phyloP scores from a whole-genome alignment of 805 yeast species.

The Blastobotrys americana region DNA sequence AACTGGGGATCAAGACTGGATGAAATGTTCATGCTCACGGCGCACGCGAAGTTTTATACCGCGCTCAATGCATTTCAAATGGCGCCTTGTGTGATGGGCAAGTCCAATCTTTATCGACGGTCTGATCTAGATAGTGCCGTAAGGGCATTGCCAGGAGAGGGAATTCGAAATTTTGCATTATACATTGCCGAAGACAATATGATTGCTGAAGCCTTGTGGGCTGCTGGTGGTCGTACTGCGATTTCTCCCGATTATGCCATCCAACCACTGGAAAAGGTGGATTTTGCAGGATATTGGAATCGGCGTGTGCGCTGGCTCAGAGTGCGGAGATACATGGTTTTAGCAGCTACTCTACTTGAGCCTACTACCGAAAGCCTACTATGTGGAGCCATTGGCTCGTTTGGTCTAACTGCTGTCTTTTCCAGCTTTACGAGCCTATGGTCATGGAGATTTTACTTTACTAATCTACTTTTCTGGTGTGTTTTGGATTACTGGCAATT shows the following conservation, averaged over 20 bases:
- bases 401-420: slow-evolving; percentile 33
- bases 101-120: slow-evolving; percentile 68
- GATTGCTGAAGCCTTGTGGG: slow-evolving; percentile 85
- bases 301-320: slow-evolving; percentile 80
- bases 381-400: slow-evolving; percentile 60
- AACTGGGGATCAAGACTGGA: slow-evolving; percentile 64
- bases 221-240: slow-evolving; percentile 58
- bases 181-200: slow-evolving; percentile 90
- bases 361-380: slow-evolving; percentile 77
- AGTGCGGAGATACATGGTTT: slow-evolving; percentile 80
- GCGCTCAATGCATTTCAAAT: slow-evolving; percentile 64
- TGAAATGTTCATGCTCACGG: slow-evolving; percentile 75
- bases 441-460: slow-evolving; percentile 32
- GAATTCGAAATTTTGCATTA: slow-evolving; percentile 63
- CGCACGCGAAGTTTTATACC: slow-evolving; percentile 80
- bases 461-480: slow-evolving; percentile 60
- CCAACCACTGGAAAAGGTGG: slow-evolving; percentile 53
- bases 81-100: slow-evolving; percentile 90
- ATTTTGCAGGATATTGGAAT: slow-evolving; percentile 47
- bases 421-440: slow-evolving; percentile 27
- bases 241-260: slow-evolving; percentile 71
- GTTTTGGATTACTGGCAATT: slow-evolving; percentile 56
- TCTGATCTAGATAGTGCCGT: slow-evolving; percentile 45
- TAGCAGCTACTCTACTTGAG: slow-evolving; percentile 74
- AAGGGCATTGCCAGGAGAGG: slow-evolving; percentile 25